phyloP scores from a whole-genome alignment of 2,329 filamentous ascomycete species.

The Aspergillus glaucus region DNA sequence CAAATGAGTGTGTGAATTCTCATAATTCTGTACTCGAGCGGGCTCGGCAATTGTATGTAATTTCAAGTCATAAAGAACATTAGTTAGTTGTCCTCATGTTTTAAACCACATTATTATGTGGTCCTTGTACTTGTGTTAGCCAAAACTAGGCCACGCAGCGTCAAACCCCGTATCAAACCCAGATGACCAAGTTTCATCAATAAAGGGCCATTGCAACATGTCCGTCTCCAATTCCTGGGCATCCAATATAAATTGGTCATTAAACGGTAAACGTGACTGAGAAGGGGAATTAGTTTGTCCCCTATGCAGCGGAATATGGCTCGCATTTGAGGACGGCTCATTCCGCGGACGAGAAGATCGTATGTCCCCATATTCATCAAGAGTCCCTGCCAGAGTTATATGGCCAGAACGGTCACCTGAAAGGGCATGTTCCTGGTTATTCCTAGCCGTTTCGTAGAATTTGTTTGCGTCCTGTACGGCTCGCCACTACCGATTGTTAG shows the following conservation, averaged over 20 bases:
- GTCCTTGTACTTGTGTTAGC: neutral
- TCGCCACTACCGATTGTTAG: conserved; percentile 22
- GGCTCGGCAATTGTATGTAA: too few species aligned
- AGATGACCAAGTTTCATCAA: conserved; percentile 30
- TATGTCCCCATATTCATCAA: conserved; percentile 35
- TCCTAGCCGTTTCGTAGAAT: conserved; percentile 29
- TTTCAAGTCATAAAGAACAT: too few species aligned
- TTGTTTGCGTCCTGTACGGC: conserved; percentile 30
- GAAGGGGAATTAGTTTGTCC: conserved; percentile 1
- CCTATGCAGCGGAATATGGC: conserved; percentile 5
- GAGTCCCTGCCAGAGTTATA: conserved; percentile 25
- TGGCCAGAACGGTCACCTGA: conserved; percentile 20
- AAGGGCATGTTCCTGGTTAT: conserved; percentile 15
- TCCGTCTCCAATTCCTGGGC: conserved; percentile 27
- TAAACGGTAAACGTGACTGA: conserved; percentile 5
- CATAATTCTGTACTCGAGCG: too few species aligned
- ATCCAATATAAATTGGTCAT: conserved; percentile 5
- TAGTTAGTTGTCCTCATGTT: too few species aligned
- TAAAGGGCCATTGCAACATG: conserved; percentile 34
- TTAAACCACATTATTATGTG: too few species aligned
- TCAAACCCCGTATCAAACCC: conserved; percentile 29
- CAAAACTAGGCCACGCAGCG: conserved; percentile 20
- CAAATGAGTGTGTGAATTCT: too few species aligned
- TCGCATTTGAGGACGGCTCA: conserved; percentile 8
- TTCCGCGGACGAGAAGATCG: conserved; percentile 21